Conservation (phyloP, 305 asterid genomes). For the Fraxinus nigra region DNA sequence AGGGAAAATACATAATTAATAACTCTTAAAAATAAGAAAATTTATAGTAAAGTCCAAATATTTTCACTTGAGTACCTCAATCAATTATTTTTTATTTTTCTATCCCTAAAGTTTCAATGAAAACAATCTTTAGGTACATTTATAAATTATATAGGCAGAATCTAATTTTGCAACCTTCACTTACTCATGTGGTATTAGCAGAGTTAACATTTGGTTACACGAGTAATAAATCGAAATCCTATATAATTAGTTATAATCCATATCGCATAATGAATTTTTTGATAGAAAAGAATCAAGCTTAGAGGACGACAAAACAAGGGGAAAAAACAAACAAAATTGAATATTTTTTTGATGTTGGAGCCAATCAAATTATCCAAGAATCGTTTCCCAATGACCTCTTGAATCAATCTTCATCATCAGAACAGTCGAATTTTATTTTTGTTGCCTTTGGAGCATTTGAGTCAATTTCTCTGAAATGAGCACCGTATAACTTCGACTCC, state of each 20-base stretch:
- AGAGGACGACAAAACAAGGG: neutral
- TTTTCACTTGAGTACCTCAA: neutral
- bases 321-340: neutral
- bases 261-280: neutral
- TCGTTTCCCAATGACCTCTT: neutral
- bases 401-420: constrained; percentile 73
- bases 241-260: neutral
- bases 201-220: neutral
- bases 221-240: neutral
- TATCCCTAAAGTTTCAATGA: neutral
- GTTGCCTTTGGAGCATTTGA: constrained; percentile 89
- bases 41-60: neutral
- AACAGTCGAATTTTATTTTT: constrained; percentile 62
- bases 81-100: neutral
- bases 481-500: constrained; percentile 96
- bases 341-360: neutral
- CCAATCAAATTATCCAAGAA: neutral
- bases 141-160: neutral
- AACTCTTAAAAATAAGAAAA: neutral
- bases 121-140: neutral
- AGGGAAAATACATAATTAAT: no score
- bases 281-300: neutral
- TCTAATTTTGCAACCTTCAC: neutral
- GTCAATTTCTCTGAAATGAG: constrained; percentile 86
- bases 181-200: neutral